A percentile compares a stretch with the other conserved stretches of the same genome.
Evolutionary conservation across 1,284 basidiomycete genomes (phyloP).

Genomic region (Naganishia albida): DNA sequence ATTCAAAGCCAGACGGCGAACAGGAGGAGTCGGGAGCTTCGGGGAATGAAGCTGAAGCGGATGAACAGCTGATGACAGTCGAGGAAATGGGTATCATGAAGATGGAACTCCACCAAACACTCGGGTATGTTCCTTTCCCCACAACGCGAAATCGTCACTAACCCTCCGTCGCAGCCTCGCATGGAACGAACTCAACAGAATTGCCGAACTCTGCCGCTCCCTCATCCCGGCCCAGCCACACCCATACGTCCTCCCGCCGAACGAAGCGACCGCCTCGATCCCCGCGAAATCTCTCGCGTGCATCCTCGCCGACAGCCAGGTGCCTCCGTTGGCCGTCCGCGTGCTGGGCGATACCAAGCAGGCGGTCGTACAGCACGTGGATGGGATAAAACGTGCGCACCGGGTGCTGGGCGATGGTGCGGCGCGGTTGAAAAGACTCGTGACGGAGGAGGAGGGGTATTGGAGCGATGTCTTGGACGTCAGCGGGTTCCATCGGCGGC

Average conservation of each 20-base stretch:
- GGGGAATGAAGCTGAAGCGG: not conserved
- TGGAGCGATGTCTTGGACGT: slow-evolving; percentile 28
- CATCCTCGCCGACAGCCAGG: not conserved
- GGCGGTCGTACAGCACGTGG: slow-evolving; percentile 29
- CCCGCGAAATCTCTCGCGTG: slow-evolving; percentile 22
- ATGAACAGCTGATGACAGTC: slow-evolving; percentile 23
- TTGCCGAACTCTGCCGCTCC: slow-evolving; percentile 29
- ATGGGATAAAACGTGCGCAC: slow-evolving; percentile 16
- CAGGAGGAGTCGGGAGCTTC: not conserved
- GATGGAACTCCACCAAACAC: slow-evolving; percentile 17
- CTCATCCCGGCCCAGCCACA: slow-evolving; percentile 25
- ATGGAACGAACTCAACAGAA: slow-evolving; percentile 32
- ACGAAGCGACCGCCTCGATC: slow-evolving; percentile 22
- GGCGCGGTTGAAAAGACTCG: slow-evolving; percentile 20
- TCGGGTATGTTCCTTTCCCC: slow-evolving; percentile 22
- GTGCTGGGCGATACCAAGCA: slow-evolving; percentile 16
- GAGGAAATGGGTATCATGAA: slow-evolving; percentile 35
- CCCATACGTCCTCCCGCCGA: slow-evolving; percentile 26
- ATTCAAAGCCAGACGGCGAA: not conserved
- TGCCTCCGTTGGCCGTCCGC: slow-evolving; percentile 12
- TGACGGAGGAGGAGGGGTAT: slow-evolving; percentile 17
- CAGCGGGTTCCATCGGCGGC: not conserved
- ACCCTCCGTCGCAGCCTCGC: slow-evolving; percentile 16
- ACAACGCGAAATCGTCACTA: not conserved
- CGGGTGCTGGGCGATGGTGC: slow-evolving; percentile 19